A percentile compares a stretch with the other conserved stretches of the same genome.
phyloP scores from a whole-genome alignment of 1,139 yeast genomes.

The Geotrichum armillariae region DNA sequence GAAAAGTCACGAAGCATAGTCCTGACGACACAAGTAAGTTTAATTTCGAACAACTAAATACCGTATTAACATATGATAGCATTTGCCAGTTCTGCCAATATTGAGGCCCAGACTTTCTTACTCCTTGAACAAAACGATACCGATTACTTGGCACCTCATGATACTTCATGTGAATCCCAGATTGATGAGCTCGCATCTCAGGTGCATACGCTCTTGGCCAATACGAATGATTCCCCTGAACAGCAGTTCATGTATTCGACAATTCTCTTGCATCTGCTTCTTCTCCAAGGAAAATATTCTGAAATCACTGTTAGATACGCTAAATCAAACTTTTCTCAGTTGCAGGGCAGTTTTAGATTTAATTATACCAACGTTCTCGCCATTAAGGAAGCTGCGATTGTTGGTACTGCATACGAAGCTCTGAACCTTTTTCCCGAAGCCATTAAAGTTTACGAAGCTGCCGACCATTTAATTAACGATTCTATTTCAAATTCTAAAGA shows the following conservation, averaged over 20 bases:
- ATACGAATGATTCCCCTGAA: conserved; percentile 15
- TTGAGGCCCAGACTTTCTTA: conserved; percentile 16
- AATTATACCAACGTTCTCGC: conserved; percentile 28
- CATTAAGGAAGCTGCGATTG: conserved; percentile 30
- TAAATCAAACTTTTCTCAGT: conserved; percentile 4
- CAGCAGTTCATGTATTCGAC: conserved; percentile 26
- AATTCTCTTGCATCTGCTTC: conserved; percentile 27
- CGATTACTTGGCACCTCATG: conserved; percentile 18
- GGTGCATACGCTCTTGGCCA: neutral
- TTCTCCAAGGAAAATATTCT: conserved; percentile 25
- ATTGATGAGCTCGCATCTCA: conserved; percentile 8
- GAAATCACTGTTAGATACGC: conserved; percentile 24
- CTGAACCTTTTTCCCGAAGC: conserved; percentile 29
- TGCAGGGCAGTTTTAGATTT: neutral
- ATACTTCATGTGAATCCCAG: conserved; percentile 2
- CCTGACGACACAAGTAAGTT: conserved; percentile 21
- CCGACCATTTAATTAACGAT: conserved; percentile 16
- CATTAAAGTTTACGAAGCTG: conserved; percentile 26
- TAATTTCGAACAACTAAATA: too few species aligned
- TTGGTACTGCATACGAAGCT: conserved; percentile 33
- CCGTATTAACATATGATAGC: too few species aligned
- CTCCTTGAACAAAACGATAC: conserved; percentile 4
- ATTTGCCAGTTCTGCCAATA: conserved; percentile 17
- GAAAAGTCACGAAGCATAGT: conserved; percentile 27
- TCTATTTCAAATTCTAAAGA: conserved; percentile 24